A percentile compares a stretch with the other conserved stretches of the same genome.
Conservation (phyloP, 2,329 filamentous ascomycete genomes). For the Sclerotinia trifoliorum region DNA sequence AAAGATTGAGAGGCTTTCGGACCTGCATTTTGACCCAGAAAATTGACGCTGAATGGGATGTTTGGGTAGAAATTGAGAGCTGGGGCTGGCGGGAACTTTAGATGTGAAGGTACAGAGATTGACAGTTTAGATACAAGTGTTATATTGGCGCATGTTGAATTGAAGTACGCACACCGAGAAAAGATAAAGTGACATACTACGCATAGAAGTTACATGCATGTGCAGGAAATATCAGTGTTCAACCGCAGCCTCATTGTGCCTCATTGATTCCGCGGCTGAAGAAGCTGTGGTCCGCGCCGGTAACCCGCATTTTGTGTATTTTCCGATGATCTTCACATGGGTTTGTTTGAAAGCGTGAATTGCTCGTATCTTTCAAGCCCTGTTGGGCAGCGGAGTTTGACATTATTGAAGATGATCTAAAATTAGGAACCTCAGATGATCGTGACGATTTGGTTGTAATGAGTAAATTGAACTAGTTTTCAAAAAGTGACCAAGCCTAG, state of each 20-base stretch:
- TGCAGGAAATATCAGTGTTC: not conserved
- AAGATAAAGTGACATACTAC: not conserved
- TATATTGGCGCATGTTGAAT: not conserved
- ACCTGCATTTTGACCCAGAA: not conserved
- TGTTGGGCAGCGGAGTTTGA: not conserved
- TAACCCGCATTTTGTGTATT: not conserved
- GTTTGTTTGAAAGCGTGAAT: not conserved
- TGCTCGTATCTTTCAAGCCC: not conserved
- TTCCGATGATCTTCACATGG: slow-evolving; percentile 14
- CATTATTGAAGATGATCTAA: not conserved
- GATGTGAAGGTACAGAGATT: not conserved
- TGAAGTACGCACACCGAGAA: not conserved
- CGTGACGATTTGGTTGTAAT: not conserved
- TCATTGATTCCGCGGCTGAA: slow-evolving; percentile 1
- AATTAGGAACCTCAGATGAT: not conserved
- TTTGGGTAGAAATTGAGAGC: not conserved
- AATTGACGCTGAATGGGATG: not conserved
- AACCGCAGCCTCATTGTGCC: not conserved
- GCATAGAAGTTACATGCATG: not conserved
- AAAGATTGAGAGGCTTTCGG: not conserved
- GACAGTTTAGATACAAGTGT: not conserved
- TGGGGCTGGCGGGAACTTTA: not conserved
- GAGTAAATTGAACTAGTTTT: not conserved
- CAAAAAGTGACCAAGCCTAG: not conserved
- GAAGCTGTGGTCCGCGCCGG: not conserved